A percentile compares a stretch with the other conserved stretches of the same genome.
Conservation (phyloP, 345 rosid genomes). For the Melaleuca alternifolia region DNA sequence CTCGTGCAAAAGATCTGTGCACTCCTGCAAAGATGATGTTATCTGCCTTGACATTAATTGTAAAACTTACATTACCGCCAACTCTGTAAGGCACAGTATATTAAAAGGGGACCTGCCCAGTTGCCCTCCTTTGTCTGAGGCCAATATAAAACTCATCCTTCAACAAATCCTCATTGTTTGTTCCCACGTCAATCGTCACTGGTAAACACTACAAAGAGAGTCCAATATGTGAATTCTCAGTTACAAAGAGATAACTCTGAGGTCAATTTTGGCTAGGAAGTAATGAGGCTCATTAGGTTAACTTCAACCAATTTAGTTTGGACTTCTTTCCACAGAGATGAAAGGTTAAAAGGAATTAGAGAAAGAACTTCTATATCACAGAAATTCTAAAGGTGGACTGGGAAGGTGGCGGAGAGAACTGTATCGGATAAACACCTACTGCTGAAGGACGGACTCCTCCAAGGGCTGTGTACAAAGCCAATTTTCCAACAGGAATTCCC, state of each 20-base stretch:
- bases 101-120: conserved; percentile 42
- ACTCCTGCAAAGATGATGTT: conserved; percentile 38
- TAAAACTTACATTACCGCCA: not conserved
- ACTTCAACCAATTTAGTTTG: not conserved
- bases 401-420: not conserved
- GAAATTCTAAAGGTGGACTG: not conserved
- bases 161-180: conserved; percentile 70
- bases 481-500: conserved; percentile 91
- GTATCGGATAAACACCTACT: conserved; percentile 17
- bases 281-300: not conserved
- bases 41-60: not conserved
- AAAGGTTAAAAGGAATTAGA: not conserved
- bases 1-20: conserved; percentile 58
- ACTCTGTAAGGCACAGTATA: not conserved
- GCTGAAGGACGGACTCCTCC: conserved; percentile 92
- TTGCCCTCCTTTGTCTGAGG: conserved; percentile 60
- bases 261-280: not conserved
- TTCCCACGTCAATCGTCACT: conserved; percentile 78
- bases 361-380: no score
- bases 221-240: not conserved
- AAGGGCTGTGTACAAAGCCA: conserved; percentile 75
- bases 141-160: conserved; percentile 83
- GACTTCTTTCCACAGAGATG: not conserved
- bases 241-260: not conserved
- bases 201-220: conserved; percentile 56